Base-by-base conservation (phyloP, 805 yeast species). In the Kluyveromyces aestuarii region DNA sequence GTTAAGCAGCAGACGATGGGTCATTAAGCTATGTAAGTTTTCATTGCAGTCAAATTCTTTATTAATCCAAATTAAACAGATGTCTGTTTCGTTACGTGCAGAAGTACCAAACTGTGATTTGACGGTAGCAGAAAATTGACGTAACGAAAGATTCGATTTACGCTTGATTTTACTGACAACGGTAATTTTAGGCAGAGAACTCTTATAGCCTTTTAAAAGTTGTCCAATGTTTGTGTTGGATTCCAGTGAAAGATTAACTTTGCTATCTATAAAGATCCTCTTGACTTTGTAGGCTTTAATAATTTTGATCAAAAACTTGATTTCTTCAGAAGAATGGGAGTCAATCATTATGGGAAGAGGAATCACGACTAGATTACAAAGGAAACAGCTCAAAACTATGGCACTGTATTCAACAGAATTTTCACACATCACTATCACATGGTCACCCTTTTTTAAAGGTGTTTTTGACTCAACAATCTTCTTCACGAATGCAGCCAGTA, bases 341-440 rank as follows among this genome's bases (percentile, higher is more conserved):
- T 80, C 71, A 51, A 84, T 88, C 39, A 89, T 70, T 61, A 88
- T 64, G 0, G 95, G 93, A 14, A 91, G 74, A 0, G 93, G 87
- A 2, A 86, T 74, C 5, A 88, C 60, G 49, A 59, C 56, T 14
- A 65, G 52, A 8, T 96, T 96, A 47, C 89, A 77, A 48, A 83
- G 67, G 63, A 91, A 77, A 62, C 98, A 91, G 0, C 99, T 97
- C 64, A 82, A 80, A 1, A 89, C 72, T 2, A 95, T 87, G 27
- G 87, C 79, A 6, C 84, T 79, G 59, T 79, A 91, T 52, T 93
- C 98, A 49, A 90, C 96, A 1, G 89, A 80, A 42, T 91, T 76
- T 0, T 95, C 84, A 62, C 87, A 89, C 82, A 89, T 82, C 57
- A 93, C 69, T 2, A 89, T 73, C 3, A 88, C 91, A 53, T 74